Base-by-base conservation (phyloP, 371 early-diverging fungal genomes). In the Actinomucor elegans region DNA sequence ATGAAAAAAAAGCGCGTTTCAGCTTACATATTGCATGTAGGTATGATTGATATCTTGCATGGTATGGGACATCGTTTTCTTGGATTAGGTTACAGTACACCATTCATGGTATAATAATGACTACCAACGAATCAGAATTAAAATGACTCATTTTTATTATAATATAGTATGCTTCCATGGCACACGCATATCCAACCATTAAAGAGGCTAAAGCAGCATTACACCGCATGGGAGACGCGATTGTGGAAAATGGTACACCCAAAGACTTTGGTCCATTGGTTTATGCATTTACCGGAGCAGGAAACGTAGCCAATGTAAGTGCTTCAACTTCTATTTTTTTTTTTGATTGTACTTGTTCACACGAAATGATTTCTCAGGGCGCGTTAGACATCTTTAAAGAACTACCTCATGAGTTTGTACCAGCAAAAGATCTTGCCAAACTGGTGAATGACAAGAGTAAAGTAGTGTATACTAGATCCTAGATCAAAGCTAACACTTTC, bases 211-310 rank as follows among this genome's bases (percentile, higher is more conserved):
- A 86, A 47, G 55, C 81, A 9, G 87, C 93, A 28, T 74, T 97
- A 9, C 73, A 84, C 46, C 66, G 84, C 12, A 75, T 93, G 35
- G 97, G 94, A 2, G 82, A 89, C 49, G 75, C 83, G 24, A 96
- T 98, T 52, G 66, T 67, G 59, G 85, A 89, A 48, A 87, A 94
- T 57, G 96, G 96, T 1, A 80, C 97, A 0, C 95, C 97, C 8
- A 75, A 82, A 42, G 82, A 82, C 45, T 90, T 98, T 59, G 92
- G 92, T 1, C 98, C 98, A 6, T 71, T 97, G 73, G 77, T 88
- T 11, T 94, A 94, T 62, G 86, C 86, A 1, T 93, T 98, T 56
- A 95, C 95, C 5, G 98, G 98, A n/a, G 65, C 81, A n/a, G 98
- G 98, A 5, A 92, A 96, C 55, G 98, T 98, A 11, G 77, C 96